A percentile compares a stretch with the other conserved stretches of the same genome.
phyloP scores from a whole-genome alignment of 192 early-diverging fungal genomes.

The Linderina pennispora region DNA sequence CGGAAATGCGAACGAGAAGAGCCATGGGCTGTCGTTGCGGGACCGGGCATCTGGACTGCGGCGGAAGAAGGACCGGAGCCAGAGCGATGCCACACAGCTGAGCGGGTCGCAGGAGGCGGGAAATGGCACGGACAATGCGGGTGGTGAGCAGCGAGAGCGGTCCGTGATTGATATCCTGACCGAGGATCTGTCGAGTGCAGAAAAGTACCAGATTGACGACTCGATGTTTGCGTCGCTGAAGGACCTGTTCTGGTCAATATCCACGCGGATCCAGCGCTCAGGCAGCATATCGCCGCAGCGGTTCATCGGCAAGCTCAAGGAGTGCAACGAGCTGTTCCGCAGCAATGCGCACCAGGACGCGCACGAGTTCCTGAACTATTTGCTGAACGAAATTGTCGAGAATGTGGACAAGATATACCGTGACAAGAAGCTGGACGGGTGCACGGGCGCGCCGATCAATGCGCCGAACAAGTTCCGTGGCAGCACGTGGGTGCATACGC shows the following conservation, averaged over 20 bases:
- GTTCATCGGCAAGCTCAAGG: conserved; percentile 86
- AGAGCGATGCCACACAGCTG: conserved; percentile 4
- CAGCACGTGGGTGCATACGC: conserved; percentile 85
- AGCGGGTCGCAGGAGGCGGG: neutral
- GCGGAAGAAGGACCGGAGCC: conserved; percentile 27
- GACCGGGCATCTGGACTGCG: conserved; percentile 33
- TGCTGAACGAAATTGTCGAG: conserved; percentile 89
- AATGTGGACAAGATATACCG: conserved; percentile 60
- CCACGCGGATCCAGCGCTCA: conserved; percentile 73
- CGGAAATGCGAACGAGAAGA: conserved; percentile 5
- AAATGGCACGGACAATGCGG: conserved; percentile 11
- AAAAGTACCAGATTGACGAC: conserved; percentile 58
- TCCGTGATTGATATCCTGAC: conserved; percentile 9
- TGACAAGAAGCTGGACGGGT: conserved; percentile 38
- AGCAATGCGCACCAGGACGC: conserved; percentile 97
- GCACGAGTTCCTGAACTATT: conserved; percentile 95
- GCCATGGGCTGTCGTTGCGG: conserved; percentile 14
- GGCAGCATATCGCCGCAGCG: conserved; percentile 77
- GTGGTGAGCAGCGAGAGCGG: conserved; percentile 13
- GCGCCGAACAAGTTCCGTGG: conserved; percentile 14
- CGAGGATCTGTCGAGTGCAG: conserved; percentile 31
- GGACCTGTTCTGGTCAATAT: conserved; percentile 80
- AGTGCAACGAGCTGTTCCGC: conserved; percentile 91
- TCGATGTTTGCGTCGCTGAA: conserved; percentile 80
- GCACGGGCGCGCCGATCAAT: conserved; percentile 20